Evolutionary conservation across 139 green algal genomes (phyloP).

Genomic region (Tetraselmis chui): DNA sequence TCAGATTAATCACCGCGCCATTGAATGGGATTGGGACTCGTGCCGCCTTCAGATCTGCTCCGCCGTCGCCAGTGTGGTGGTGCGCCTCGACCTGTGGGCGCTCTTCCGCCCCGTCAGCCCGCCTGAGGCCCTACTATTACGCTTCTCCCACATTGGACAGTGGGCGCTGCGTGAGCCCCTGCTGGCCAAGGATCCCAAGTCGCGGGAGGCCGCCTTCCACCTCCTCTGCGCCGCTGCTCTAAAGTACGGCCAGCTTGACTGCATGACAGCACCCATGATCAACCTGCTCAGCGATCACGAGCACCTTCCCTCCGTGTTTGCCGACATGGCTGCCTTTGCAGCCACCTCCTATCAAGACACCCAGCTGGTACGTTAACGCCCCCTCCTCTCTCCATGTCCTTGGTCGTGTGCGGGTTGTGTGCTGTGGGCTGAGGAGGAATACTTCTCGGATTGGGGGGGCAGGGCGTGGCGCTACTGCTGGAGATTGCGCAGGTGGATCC

Average conservation of each 20-base stretch:
- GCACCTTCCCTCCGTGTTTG: constrained; percentile 50
- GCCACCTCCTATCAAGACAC: constrained; percentile 39
- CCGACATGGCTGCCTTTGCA: constrained; percentile 41
- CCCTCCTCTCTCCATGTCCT: neutral
- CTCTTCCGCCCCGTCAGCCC: constrained; percentile 44
- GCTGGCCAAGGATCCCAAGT: constrained; percentile 16
- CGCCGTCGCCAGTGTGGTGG: constrained; percentile 31
- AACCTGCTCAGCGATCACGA: constrained; percentile 65
- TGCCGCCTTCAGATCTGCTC: constrained; percentile 35
- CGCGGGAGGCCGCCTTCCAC: constrained; percentile 16
- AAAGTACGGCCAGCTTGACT: constrained; percentile 57
- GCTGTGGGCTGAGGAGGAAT: neutral
- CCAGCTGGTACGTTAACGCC: constrained; percentile 31
- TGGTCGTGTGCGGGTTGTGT: too few species aligned
- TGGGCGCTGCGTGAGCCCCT: neutral
- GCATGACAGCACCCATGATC: constrained; percentile 40
- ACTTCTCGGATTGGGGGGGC: too few species aligned
- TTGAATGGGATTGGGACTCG: constrained; percentile 52
- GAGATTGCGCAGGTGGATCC: constrained; percentile 60
- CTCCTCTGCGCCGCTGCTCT: constrained; percentile 38
- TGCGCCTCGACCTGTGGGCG: constrained; percentile 43
- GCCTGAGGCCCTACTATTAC: constrained; percentile 33
- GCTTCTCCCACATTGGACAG: neutral
- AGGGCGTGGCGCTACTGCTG: constrained; percentile 55
- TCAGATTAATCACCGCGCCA: neutral